Percentiles rank a stretch among this genome's conserved stretches.
Evolutionary conservation across 768 basidiomycete genomes (phyloP).

Genomic region (Pisolithus microcarpus): DNA sequence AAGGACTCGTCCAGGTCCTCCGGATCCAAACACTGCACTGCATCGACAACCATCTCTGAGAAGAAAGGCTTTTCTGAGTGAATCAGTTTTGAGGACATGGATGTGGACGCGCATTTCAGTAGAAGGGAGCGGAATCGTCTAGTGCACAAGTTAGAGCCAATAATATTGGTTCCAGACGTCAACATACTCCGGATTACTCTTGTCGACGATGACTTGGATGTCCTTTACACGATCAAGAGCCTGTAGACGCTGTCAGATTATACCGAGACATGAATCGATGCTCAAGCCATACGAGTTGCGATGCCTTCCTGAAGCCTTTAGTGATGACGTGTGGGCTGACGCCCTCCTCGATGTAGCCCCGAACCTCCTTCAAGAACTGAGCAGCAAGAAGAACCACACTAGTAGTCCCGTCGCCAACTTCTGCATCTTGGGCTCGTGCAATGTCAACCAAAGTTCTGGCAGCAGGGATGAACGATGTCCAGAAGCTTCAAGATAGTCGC

Average conservation of each 20-base stretch:
- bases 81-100: slow-evolving; percentile 99
- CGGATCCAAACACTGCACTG: slow-evolving; percentile 87
- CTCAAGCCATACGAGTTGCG: slow-evolving; percentile 61
- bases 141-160: slow-evolving; percentile 7
- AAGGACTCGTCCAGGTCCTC: slow-evolving; percentile 91
- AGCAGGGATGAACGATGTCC: slow-evolving; percentile 96
- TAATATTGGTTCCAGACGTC: slow-evolving; percentile 1
- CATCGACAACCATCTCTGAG: slow-evolving; percentile 97
- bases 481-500: slow-evolving; percentile 96
- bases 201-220: slow-evolving; percentile 86
- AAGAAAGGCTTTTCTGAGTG: slow-evolving; percentile 99
- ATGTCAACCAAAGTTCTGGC: slow-evolving; percentile 98
- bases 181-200: slow-evolving; percentile 79
- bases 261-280: slow-evolving; percentile 3
- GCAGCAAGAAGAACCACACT: slow-evolving; percentile 92
- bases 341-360: slow-evolving; percentile 89
- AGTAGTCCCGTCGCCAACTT: slow-evolving; percentile 97
- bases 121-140: slow-evolving; percentile 92
- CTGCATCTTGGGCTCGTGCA: slow-evolving; percentile 95
- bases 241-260: slow-evolving; percentile 33
- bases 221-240: slow-evolving; percentile 82
- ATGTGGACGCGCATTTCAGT: slow-evolving; percentile 94
- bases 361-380: slow-evolving; percentile 89
- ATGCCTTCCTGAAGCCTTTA: slow-evolving; percentile 88
- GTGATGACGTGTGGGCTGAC: slow-evolving; percentile 97